These are phyloP conservation scores for Syzygium grande DNA, from an alignment of 345 rosid species.

Conservation along the genomic window DNA sequence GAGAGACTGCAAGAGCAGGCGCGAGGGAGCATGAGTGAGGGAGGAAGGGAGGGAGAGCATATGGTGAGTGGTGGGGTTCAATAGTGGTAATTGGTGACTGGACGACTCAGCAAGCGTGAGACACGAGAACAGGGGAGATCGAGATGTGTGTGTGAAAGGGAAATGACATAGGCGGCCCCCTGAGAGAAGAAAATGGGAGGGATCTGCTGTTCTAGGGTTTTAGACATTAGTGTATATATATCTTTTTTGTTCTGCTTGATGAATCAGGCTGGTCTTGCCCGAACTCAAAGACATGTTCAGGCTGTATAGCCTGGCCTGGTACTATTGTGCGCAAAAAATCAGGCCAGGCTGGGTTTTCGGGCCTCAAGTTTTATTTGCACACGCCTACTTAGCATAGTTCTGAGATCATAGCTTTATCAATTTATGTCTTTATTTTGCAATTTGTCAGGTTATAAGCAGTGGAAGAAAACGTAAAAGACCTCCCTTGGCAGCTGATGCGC, in stretches of 20 bases:
- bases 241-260: not conserved
- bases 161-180: not conserved
- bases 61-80: not conserved
- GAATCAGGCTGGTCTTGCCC: not conserved
- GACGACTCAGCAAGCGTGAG: not conserved
- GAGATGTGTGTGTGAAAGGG: not conserved
- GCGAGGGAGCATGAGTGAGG: not conserved
- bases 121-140: not conserved
- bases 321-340: not conserved
- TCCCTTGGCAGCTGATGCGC: slow-evolving; percentile 19
- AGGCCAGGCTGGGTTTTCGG: not conserved
- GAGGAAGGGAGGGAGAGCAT: not conserved
- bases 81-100: not conserved
- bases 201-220: not conserved
- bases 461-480: slow-evolving; percentile 51
- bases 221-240: not conserved
- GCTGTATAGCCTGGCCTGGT: not conserved
- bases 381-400: not conserved
- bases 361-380: not conserved
- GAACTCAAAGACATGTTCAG: not conserved
- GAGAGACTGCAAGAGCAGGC: not conserved
- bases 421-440: not conserved
- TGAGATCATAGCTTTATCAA: not conserved
- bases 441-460: slow-evolving; percentile 44
- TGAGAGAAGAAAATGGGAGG: not conserved